A percentile compares a stretch with the other conserved stretches of the same genome.
phyloP scores from a whole-genome alignment of 192 early-diverging fungal species.

The Umbelopsis ramanniana region DNA sequence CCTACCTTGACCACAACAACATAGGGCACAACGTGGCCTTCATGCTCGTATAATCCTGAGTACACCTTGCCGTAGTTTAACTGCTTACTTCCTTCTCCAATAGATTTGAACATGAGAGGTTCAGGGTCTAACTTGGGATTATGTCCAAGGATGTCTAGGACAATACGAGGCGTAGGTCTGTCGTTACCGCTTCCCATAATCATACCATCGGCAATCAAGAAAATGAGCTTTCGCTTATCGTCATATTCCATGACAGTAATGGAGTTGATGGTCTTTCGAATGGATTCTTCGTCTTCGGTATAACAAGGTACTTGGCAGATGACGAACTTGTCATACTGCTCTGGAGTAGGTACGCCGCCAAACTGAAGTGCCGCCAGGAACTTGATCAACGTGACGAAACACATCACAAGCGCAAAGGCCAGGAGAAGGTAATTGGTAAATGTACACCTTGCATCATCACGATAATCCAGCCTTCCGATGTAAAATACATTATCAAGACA shows the following conservation, averaged over 20 bases:
- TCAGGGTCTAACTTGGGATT: slow-evolving; percentile 56
- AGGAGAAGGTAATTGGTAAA: slow-evolving; percentile 88
- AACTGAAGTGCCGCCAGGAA: slow-evolving; percentile 79
- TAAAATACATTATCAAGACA: slow-evolving; percentile 89
- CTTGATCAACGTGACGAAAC: slow-evolving; percentile 75
- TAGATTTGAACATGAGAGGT: slow-evolving; percentile 72
- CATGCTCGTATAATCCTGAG: slow-evolving; percentile 77
- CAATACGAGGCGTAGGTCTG: slow-evolving; percentile 79
- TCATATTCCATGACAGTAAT: slow-evolving; percentile 73
- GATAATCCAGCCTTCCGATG: slow-evolving; percentile 79
- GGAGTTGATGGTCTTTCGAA: slow-evolving; percentile 76
- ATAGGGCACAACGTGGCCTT: slow-evolving; percentile 77
- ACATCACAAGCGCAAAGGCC: slow-evolving; percentile 75
- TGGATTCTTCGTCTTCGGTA: slow-evolving; percentile 80
- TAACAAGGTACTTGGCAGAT: slow-evolving; percentile 86
- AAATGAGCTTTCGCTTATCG: slow-evolving; percentile 79
- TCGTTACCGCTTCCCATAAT: slow-evolving; percentile 85
- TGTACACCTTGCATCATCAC: slow-evolving; percentile 74
- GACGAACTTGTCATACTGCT: slow-evolving; percentile 75
- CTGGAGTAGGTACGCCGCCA: slow-evolving; percentile 65
- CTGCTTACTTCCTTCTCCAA: slow-evolving; percentile 80
- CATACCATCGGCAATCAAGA: slow-evolving; percentile 82
- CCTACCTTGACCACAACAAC: slow-evolving; percentile 85
- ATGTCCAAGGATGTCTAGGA: slow-evolving; percentile 74
- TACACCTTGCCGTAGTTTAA: slow-evolving; percentile 84